Evolutionary conservation across 2,329 filamentous ascomycete genomes (phyloP).

Genomic region (Penicillium sp.): DNA sequence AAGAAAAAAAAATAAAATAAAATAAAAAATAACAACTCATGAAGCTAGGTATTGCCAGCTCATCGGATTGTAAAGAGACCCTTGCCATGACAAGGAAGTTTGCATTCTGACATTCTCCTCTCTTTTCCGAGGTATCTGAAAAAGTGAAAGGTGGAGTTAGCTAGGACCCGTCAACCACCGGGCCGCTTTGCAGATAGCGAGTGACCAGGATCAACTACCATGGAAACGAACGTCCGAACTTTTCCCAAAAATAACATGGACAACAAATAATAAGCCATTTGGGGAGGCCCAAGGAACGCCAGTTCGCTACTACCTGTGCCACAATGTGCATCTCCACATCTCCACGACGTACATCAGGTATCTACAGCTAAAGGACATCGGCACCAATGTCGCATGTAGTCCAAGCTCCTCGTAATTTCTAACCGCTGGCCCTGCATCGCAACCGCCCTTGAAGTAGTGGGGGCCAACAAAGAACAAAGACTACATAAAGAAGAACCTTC

Average conservation of each 20-base stretch:
- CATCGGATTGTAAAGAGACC: not conserved
- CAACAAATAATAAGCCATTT: not conserved
- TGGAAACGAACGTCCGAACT: not conserved
- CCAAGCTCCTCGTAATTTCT: not conserved
- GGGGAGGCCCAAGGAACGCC: not conserved
- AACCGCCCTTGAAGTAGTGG: not conserved
- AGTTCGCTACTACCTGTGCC: not conserved
- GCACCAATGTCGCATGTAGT: not conserved
- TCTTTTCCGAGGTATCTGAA: not conserved
- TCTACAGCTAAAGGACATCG: not conserved
- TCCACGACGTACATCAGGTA: not conserved
- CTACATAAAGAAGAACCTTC: not conserved
- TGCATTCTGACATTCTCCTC: not conserved
- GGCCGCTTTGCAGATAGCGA: conserved; percentile 3
- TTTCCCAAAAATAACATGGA: not conserved
- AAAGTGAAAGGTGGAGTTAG: not conserved
- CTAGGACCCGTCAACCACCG: not conserved
- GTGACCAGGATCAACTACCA: not conserved
- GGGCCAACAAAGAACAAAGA: not conserved
- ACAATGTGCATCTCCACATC: not conserved
- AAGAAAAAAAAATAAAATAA: conserved; percentile 6
- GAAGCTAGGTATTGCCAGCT: not conserved
- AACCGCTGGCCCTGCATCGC: conserved; percentile 4
- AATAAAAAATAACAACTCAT: not conserved
- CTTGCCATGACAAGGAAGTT: not conserved